Evolutionary conservation across 495 filamentous ascomycete species (phyloP), one percentile per base, ranked within the genome.

Genomic region (Hypoxylon crocopeplum): DNA sequence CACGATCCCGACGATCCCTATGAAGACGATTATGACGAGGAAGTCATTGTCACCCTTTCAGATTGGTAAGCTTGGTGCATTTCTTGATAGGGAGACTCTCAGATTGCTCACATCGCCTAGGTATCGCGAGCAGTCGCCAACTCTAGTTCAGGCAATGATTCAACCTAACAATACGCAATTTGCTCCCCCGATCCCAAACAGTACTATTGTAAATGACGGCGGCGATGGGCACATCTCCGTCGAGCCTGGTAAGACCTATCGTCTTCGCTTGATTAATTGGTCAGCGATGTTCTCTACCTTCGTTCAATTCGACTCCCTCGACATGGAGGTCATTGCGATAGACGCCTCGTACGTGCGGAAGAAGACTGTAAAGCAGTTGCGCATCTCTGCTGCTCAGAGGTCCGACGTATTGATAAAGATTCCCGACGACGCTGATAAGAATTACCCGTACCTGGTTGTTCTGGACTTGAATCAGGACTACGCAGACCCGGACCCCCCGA

Each of bases 191-290:
- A 64, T 87, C 2, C 88, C 88, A 0, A 68, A 89, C 44, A 73
- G 73, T 17, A 77, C 85, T 1, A 55, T 89, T 20, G 81, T 93
- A 61, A 92, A 93, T 61, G 90, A 90, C 21, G 78, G 81, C 0
- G 74, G 67, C 48, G 77, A 85, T 49, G 68, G 78, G 2, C 81
- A 75, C n/a, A 67, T 92, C 16, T 55, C 78, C 2, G 82, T 93
- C 1, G 62, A 85, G 48, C 78, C 89, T 2, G 82, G 83, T 22
- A 92, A 88, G 68, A 94, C 89, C 0, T 94, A 95, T 61, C 77
- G 91, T 25, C 68, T 96, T 45, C 86, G 87, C 3, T 73, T 95
- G 48, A 81, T 92, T 60, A 92, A 88, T 68, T 86, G 90, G 36
- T 82, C 80, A 0, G 87, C 87, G 2, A 82, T 90, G 47, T 81